Base-by-base conservation (phyloP, 2,329 filamentous ascomycete genomes). In the Chaetomium sp. region DNA sequence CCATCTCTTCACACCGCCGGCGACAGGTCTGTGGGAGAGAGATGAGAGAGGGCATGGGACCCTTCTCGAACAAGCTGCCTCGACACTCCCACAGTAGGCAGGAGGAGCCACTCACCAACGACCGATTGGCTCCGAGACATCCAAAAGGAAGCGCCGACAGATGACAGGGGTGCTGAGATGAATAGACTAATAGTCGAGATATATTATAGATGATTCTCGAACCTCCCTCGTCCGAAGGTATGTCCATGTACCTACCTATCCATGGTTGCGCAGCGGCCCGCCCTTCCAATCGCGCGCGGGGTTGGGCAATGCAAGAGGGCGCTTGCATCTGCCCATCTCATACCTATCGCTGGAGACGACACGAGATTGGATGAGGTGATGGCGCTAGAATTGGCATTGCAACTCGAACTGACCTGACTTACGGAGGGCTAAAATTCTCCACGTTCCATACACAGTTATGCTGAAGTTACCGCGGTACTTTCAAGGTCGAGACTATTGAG, bases 241-340 rank as follows among this genome's bases (percentile, higher is more conserved):
- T n/a, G n/a, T n/a, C n/a, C n/a, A n/a, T n/a, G n/a, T n/a, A n/a
- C n/a, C n/a, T n/a, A n/a, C n/a, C n/a, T n/a, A n/a, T n/a, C n/a
- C n/a, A n/a, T 53, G 50, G 50, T 53, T 53, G 50, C 50, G 42
- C 57, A 60, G 57, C 57, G 62, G 57, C 12, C 51, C 57, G 57
- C 35, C 16, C 59, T 25, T n/a, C n/a, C 57, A 21, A 56, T 25
- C n/a, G 31, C 27, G 33, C 23, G 50, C 50, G 50, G 50, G 50
- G 25, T 31, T 16, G 50, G 29, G 45, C 19, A n/a, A 16, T 19
- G 29, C 31, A 21, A 16, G n/a, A 19, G n/a, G n/a, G 42, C 29
- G 50, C 42, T 23, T 62, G 62, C 65, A 67, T 62, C 35, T 23
- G 59, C 1, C 38, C 54, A 65, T 65, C 63, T 62, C 42, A 57